Base-by-base conservation (phyloP, 345 rosid genomes). In the Erysimum cheiranthoides region DNA sequence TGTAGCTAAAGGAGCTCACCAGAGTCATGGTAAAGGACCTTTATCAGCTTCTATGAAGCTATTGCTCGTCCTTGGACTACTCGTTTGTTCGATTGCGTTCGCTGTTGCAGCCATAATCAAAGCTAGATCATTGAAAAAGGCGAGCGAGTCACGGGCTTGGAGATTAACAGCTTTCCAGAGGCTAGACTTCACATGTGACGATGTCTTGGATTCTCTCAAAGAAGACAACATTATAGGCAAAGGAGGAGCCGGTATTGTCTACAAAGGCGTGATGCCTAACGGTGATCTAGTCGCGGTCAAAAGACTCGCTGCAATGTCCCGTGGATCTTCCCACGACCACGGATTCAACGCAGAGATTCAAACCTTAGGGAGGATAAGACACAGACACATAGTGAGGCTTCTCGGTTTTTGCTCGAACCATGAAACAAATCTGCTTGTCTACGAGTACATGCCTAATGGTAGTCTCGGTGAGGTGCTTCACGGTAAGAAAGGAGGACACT, bases 331-430 rank as follows among this genome's bases (percentile, higher is more conserved):
- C n/a, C 96, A 93, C 18, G 98, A 93, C 71, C 98, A 93, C 28
- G 98, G 98, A 3, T 93, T 93, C 86, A 93, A 93, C 47, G 98
- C 98, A 1, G 98, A 93, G 87, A 93, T 93, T 51, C 98, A 93
- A 66, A 93, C 98, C 4, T 76, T 93, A 72, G 98, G 98, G 9
- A 87, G 87, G 85, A 93, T 93, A 42, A 74, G 98, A 61, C 98
- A 93, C 77, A 78, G 98, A 50, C 88, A 93, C 73, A 93, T 93
- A 7, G 98, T 93, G 61, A 86, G 96, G 68, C 68, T 93, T 14
- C 73, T 93, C 57, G 98, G 98, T 0, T 93, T 90, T 66, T 93
- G 98, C 75, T 93, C 98, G 0, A 93, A 93, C 76, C 95, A 93
- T 38, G 98, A 93, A 62, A 93, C 95, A 1, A 93, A 93, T 84